These are phyloP conservation scores for Mycena filopes DNA, from an alignment of 768 basidiomycete genomes.

Conservation along the genomic window DNA sequence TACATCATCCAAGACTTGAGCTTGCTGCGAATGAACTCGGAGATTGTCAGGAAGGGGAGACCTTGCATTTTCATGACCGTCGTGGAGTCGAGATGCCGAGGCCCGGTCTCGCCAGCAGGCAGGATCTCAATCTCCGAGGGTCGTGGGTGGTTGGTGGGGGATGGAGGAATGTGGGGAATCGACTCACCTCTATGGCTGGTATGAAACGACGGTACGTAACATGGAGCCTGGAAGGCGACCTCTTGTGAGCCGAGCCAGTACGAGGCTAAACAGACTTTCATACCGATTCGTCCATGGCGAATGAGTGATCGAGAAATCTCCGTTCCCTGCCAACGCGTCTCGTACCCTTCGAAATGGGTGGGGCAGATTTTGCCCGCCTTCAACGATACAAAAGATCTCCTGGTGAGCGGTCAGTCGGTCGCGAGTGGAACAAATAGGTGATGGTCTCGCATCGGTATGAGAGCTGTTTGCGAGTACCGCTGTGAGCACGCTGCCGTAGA, in stretches of 20 bases:
- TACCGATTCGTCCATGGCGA: slow-evolving; percentile 92
- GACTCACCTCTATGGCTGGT: slow-evolving; percentile 78
- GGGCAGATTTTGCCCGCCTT: slow-evolving; percentile 67
- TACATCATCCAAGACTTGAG: slow-evolving; percentile 87
- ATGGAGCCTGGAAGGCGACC: slow-evolving; percentile 63
- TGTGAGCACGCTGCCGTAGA: slow-evolving; percentile 79
- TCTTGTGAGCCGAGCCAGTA: slow-evolving; percentile 23
- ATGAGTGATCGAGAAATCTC: slow-evolving; percentile 72
- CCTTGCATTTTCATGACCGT: slow-evolving; percentile 76
- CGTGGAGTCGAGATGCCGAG: slow-evolving; percentile 73
- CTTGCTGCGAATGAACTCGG: slow-evolving; percentile 89
- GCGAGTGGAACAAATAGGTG: no score
- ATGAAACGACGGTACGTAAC: slow-evolving; percentile 80
- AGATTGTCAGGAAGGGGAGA: slow-evolving; percentile 84
- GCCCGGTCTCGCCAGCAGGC: slow-evolving; percentile 84
- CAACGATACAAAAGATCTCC: slow-evolving; percentile 90
- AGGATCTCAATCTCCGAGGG: slow-evolving; percentile 78
- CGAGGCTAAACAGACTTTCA: slow-evolving; percentile 29
- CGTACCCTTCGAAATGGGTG: slow-evolving; percentile 86
- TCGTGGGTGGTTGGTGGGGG: slow-evolving; percentile 25
- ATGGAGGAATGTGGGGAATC: slow-evolving; percentile 16
- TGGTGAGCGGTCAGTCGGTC: slow-evolving; percentile 45
- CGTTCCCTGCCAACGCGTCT: slow-evolving; percentile 73
- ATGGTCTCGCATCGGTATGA: slow-evolving; percentile 66
- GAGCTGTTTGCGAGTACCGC: slow-evolving; percentile 74